Evolutionary conservation across 208 protist genomes (phyloP).

Genomic region (Jaenimonas drosophilae): DNA sequence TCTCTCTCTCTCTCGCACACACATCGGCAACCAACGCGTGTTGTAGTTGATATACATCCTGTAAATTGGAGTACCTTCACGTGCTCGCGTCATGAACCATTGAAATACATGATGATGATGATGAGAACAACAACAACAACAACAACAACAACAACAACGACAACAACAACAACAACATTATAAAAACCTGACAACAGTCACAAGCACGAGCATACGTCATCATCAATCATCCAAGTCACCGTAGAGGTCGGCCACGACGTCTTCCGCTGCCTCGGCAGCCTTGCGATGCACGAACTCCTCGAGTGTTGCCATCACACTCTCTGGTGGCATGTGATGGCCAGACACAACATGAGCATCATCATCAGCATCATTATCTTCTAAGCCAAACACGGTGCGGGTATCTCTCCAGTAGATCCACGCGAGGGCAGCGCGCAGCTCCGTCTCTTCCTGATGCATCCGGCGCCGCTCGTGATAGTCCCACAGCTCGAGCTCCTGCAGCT

Average conservation of each 20-base stretch:
- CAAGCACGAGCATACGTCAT: not conserved
- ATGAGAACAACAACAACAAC: constrained; percentile 12
- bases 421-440: constrained; percentile 3
- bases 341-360: too few relatives aligned
- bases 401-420: constrained; percentile 3
- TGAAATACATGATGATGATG: too few relatives aligned
- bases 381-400: not conserved
- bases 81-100: too few relatives aligned
- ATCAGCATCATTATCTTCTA: not conserved
- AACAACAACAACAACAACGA: constrained; percentile 5
- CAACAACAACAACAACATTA: constrained; percentile 1
- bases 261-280: not conserved
- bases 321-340: not conserved
- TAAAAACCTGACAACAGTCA: not conserved
- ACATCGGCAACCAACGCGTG: too few relatives aligned
- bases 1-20: too few relatives aligned
- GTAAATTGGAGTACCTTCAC: too few relatives aligned
- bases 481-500: constrained; percentile 8
- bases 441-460: constrained; percentile 9
- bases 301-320: not conserved
- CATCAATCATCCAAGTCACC: too few relatives aligned
- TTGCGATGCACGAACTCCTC: not conserved
- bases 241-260: too few relatives aligned
- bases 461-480: constrained; percentile 13
- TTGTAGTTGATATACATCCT: too few relatives aligned